Percentiles rank a stretch among this genome's conserved stretches.
phyloP scores from a whole-genome alignment of 2,329 filamentous ascomycete species.

The Chrysoporthe cubensis region DNA sequence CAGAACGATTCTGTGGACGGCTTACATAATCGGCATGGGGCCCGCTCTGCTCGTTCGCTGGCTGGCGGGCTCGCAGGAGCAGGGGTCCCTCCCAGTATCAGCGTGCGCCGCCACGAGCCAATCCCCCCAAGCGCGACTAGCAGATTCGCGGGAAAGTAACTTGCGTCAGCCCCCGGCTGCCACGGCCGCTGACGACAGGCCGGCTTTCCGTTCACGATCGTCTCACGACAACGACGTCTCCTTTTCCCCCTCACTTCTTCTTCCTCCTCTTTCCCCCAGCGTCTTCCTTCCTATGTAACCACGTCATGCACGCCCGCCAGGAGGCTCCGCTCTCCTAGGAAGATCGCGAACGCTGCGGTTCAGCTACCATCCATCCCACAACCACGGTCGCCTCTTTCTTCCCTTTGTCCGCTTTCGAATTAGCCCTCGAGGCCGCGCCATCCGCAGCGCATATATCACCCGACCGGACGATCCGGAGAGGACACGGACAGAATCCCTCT shows the following conservation, averaged over 20 bases:
- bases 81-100: not conserved
- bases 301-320: slow-evolving; percentile 8
- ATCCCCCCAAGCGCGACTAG: slow-evolving; percentile 9
- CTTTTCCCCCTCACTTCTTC: not conserved
- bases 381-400: not conserved
- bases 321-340: slow-evolving; percentile 18
- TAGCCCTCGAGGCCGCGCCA: not conserved
- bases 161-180: slow-evolving; percentile 15
- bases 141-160: slow-evolving; percentile 16
- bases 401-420: slow-evolving; percentile 17
- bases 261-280: not conserved
- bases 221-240: slow-evolving; percentile 1
- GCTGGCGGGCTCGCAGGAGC: too few relatives aligned
- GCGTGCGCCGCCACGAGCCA: slow-evolving; percentile 10
- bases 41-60: not conserved
- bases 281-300: slow-evolving; percentile 15
- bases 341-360: slow-evolving; percentile 14
- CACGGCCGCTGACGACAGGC: slow-evolving; percentile 5
- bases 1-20: slow-evolving; percentile 27
- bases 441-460: not conserved
- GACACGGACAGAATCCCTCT: not conserved
- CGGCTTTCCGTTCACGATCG: not conserved
- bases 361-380: not conserved
- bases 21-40: slow-evolving; percentile 20
- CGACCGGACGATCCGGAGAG: not conserved